Conservation (phyloP, 2,329 filamentous ascomycete species). For the Talaromyces sp. region DNA sequence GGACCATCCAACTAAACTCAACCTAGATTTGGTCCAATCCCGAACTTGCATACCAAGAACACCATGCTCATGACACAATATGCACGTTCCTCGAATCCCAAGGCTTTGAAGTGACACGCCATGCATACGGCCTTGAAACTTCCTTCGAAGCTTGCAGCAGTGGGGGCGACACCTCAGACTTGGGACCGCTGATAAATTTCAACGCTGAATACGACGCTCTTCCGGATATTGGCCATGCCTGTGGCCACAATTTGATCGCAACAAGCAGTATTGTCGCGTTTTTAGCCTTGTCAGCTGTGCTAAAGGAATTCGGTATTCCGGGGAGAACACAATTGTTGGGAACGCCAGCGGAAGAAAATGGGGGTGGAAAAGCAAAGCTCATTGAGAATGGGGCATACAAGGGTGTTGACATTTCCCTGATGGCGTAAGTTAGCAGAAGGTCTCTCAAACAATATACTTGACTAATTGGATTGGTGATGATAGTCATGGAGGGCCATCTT, state of each 20-base stretch:
- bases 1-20: background rate
- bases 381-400: slow-evolving; percentile 34
- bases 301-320: slow-evolving; percentile 9
- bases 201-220: slow-evolving; percentile 21
- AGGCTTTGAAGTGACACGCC: slow-evolving; percentile 10
- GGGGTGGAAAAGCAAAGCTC: slow-evolving; percentile 27
- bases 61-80: slow-evolving; percentile 14
- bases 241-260: slow-evolving; percentile 18
- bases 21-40: slow-evolving; percentile 15
- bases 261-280: slow-evolving; percentile 13
- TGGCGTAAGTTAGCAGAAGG: slow-evolving; percentile 16
- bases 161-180: background rate
- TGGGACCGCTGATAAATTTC: slow-evolving; percentile 14
- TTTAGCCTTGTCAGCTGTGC: slow-evolving; percentile 4
- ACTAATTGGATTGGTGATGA: background rate
- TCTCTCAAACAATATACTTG: background rate
- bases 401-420: slow-evolving; percentile 25
- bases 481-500: slow-evolving; percentile 4
- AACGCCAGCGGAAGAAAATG: slow-evolving; percentile 23
- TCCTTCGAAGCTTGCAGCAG: slow-evolving; percentile 5
- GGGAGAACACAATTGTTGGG: slow-evolving; percentile 21
- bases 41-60: slow-evolving; percentile 16
- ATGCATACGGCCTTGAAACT: slow-evolving; percentile 15
- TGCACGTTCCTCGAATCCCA: slow-evolving; percentile 13
- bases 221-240: slow-evolving; percentile 15